Percentiles rank a stretch among this genome's conserved stretches.
Evolutionary conservation across 2,329 filamentous ascomycete genomes (phyloP).

Genomic region (Magnaporthiopsis incrustans): DNA sequence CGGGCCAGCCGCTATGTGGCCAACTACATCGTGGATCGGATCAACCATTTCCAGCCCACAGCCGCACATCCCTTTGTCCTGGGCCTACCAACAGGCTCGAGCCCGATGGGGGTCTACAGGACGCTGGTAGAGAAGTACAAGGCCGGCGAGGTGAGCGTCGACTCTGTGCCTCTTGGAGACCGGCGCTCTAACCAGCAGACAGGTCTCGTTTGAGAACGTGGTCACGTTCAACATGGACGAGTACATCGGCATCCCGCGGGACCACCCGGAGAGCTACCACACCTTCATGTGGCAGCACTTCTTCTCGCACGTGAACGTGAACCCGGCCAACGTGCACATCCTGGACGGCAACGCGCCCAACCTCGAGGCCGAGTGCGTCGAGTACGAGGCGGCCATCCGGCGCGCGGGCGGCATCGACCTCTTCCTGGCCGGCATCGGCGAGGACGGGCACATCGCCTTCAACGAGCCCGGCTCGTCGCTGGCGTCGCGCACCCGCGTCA

Average conservation of each 20-base stretch:
- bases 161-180: neutral
- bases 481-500: constrained; percentile 62
- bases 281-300: constrained; percentile 79
- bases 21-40: constrained; percentile 66
- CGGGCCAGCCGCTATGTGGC: constrained; percentile 61
- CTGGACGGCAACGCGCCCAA: constrained; percentile 65
- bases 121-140: constrained; percentile 56
- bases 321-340: constrained; percentile 62
- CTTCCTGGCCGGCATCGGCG: constrained; percentile 68
- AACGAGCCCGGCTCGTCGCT: constrained; percentile 72
- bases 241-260: constrained; percentile 64
- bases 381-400: constrained; percentile 64
- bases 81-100: constrained; percentile 66
- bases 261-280: constrained; percentile 72
- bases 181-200: neutral
- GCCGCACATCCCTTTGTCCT: constrained; percentile 60
- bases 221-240: constrained; percentile 66
- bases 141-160: constrained; percentile 33
- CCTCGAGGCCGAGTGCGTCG: constrained; percentile 61
- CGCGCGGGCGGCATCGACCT: constrained; percentile 65
- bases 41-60: constrained; percentile 59
- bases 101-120: constrained; percentile 61
- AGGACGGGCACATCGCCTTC: constrained; percentile 75
- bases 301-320: constrained; percentile 66
- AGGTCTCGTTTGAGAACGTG: constrained; percentile 50